Conservation (phyloP, 805 yeast genomes). For the Suhomyces sp. region DNA sequence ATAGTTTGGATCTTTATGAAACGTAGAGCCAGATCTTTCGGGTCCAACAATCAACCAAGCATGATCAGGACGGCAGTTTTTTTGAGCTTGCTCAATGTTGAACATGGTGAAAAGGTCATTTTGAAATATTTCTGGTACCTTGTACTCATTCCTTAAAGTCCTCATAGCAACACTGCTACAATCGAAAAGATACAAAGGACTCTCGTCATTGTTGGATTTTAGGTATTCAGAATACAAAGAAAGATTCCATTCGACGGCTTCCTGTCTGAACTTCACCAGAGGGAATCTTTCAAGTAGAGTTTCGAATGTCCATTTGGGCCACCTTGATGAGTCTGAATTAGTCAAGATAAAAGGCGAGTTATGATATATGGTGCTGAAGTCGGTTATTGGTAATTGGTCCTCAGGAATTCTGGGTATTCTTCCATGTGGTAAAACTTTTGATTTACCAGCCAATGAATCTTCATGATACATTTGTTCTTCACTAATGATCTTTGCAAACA, state of each 20-base stretch:
- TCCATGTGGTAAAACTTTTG: conserved; percentile 30
- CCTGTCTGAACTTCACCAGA: conserved; percentile 70
- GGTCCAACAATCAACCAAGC: conserved; percentile 93
- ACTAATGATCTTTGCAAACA: conserved; percentile 49
- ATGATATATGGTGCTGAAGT: conserved; percentile 48
- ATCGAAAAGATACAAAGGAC: conserved; percentile 84
- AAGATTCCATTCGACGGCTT: conserved; percentile 79
- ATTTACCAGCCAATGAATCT: conserved; percentile 16
- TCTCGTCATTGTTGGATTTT: conserved; percentile 66
- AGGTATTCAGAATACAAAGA: conserved; percentile 61
- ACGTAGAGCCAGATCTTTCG: conserved; percentile 77
- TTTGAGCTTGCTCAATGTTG: conserved; percentile 17
- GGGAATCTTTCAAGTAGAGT: conserved; percentile 55
- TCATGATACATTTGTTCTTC: conserved; percentile 41
- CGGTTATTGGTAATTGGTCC: conserved; percentile 36
- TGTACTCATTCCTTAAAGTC: conserved; percentile 52
- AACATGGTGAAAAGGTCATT: conserved; percentile 64
- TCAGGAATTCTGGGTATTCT: conserved; percentile 57
- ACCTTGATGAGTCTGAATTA: conserved; percentile 32
- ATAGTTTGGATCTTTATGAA: conserved; percentile 89
- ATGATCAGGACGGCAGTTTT: conserved; percentile 75
- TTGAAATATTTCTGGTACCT: conserved; percentile 53
- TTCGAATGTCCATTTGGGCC: conserved; percentile 67
- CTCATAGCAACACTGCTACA: conserved; percentile 70
- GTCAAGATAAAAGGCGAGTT: conserved; percentile 65